Conservation (phyloP, 257 asterid genomes). For the Ballota nigra region DNA sequence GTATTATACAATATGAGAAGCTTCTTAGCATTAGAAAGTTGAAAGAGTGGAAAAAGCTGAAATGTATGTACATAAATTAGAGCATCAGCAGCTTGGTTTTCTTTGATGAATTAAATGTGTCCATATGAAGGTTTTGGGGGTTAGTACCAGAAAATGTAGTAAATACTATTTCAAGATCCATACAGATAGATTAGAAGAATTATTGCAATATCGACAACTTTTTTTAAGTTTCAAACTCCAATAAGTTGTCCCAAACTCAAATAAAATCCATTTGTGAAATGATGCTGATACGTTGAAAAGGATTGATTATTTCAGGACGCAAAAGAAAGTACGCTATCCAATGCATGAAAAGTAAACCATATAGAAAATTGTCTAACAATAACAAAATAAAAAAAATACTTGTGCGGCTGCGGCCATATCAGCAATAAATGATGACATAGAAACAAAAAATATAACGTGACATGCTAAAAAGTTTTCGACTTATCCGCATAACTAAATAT, state of each 20-base stretch:
- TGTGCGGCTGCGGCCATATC: constrained; percentile 1
- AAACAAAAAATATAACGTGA: neutral
- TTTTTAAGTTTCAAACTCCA: neutral
- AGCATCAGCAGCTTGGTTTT: too few relatives aligned
- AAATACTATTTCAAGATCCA: neutral
- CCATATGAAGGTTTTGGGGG: too few relatives aligned
- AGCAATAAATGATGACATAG: neutral
- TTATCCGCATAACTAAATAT: constrained; percentile 1
- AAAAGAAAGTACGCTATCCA: neutral
- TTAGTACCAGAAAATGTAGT: too few relatives aligned
- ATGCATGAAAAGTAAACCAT: neutral
- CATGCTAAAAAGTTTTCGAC: neutral
- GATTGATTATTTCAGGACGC: neutral
- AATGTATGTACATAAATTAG: neutral
- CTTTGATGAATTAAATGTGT: too few relatives aligned
- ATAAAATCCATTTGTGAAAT: neutral
- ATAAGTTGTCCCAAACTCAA: neutral
- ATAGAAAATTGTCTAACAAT: constrained; percentile 4
- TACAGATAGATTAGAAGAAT: neutral
- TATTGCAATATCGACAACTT: neutral
- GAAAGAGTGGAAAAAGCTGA: neutral
- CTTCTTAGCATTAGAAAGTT: too few relatives aligned
- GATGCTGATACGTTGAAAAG: neutral
- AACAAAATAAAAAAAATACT: constrained; percentile 1
- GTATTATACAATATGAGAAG: too few relatives aligned